A percentile compares a stretch with the other conserved stretches of the same genome.
Evolutionary conservation across 805 yeast species (phyloP).

Genomic region (Candida vartiovaarae): DNA sequence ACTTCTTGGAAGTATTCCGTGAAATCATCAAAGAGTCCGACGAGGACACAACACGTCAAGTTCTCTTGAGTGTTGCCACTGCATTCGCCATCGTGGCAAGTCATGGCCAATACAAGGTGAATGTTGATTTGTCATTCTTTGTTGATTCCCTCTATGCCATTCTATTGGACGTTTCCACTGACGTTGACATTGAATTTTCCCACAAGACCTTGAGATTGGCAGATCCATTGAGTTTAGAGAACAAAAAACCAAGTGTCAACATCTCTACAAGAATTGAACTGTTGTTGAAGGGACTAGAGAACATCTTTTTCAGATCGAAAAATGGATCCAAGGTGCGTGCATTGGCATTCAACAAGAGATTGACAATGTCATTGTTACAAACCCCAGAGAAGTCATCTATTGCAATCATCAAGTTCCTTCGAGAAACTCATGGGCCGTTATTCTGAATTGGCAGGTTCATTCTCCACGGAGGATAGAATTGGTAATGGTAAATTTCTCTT

Average conservation of each 20-base stretch:
- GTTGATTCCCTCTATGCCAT: constrained; percentile 67
- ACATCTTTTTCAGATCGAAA: constrained; percentile 69
- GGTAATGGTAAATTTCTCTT: constrained; percentile 71
- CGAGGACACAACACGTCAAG: constrained; percentile 53
- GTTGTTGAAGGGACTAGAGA: constrained; percentile 68
- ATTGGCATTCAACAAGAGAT: constrained; percentile 74
- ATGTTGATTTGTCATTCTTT: constrained; percentile 76
- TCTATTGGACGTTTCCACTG: constrained; percentile 61
- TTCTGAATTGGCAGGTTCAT: constrained; percentile 66
- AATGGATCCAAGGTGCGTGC: constrained; percentile 65
- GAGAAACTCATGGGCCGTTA: constrained; percentile 69
- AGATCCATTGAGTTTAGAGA: constrained; percentile 55
- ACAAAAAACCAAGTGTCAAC: constrained; percentile 65
- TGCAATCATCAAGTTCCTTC: constrained; percentile 71
- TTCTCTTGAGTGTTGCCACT: constrained; percentile 77
- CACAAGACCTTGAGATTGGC: constrained; percentile 73
- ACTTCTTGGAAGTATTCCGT: constrained; percentile 79
- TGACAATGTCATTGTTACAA: constrained; percentile 59
- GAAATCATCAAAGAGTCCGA: constrained; percentile 60
- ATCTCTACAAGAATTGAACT: constrained; percentile 87
- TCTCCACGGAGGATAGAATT: constrained; percentile 83
- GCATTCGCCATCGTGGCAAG: constrained; percentile 81
- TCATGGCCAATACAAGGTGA: constrained; percentile 63
- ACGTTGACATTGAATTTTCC: constrained; percentile 80
- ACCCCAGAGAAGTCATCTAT: constrained; percentile 84